A percentile compares a stretch with the other conserved stretches of the same genome.
Conservation (phyloP, 1,139 yeast genomes). For the Candida sanyaensis region DNA sequence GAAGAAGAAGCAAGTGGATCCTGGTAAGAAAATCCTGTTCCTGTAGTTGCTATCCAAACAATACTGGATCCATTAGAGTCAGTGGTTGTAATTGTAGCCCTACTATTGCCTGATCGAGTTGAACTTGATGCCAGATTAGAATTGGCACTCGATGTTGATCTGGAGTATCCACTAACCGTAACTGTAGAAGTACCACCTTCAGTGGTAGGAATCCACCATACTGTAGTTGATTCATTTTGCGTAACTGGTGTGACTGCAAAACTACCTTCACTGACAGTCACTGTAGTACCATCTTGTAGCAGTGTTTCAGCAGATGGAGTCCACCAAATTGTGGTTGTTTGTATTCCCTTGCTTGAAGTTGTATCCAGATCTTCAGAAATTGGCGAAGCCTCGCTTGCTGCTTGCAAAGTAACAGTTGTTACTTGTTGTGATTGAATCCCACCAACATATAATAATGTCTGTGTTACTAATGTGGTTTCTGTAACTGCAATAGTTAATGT, state of each 20-base stretch:
- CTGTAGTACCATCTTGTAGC: not conserved
- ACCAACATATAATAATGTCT: not conserved
- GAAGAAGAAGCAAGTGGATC: not conserved
- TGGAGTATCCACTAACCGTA: conserved; percentile 13
- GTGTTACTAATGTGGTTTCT: conserved; percentile 1
- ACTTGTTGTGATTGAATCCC: not conserved
- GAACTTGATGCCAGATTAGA: not conserved
- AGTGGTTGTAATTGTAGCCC: not conserved
- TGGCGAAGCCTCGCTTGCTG: not conserved
- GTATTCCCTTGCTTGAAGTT: not conserved
- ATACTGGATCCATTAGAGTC: conserved; percentile 24
- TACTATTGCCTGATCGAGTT: not conserved
- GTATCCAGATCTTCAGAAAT: not conserved
- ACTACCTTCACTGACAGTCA: not conserved
- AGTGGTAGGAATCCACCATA: conserved; percentile 18
- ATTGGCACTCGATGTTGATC: not conserved
- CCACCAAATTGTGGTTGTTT: conserved; percentile 3
- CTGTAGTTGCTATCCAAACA: conserved; percentile 25
- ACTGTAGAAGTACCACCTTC: not conserved
- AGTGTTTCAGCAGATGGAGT: not conserved
- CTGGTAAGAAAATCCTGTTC: not conserved
- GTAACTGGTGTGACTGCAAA: conserved; percentile 4
- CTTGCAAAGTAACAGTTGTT: conserved; percentile 1
- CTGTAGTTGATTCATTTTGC: conserved; percentile 8
- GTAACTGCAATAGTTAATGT: conserved; percentile 1